Percentiles rank a stretch among this genome's conserved stretches.
Conservation (phyloP, 768 basidiomycete genomes). For the Daedaleopsis nitida region DNA sequence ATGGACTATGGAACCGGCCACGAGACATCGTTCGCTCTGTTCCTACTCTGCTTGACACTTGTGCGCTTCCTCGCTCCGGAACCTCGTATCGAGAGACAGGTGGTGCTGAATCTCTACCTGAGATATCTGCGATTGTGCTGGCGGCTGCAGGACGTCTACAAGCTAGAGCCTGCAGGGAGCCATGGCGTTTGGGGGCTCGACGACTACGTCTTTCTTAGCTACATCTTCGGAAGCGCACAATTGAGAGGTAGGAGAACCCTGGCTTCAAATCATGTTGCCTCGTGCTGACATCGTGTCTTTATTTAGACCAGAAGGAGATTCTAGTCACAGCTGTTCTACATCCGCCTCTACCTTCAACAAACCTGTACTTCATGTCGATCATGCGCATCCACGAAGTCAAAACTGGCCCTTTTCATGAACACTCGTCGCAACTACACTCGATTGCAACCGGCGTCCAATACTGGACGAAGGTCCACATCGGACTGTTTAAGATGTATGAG, state of each 20-base stretch:
- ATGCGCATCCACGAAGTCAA: slow-evolving; percentile 81
- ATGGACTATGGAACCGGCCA: slow-evolving; percentile 98
- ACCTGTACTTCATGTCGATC: slow-evolving; percentile 81
- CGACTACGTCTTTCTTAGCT: slow-evolving; percentile 87
- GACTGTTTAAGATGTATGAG: slow-evolving; percentile 96
- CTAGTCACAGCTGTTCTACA: slow-evolving; percentile 67
- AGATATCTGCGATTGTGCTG: slow-evolving; percentile 84
- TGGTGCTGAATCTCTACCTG: slow-evolving; percentile 64
- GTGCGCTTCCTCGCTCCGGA: slow-evolving; percentile 62
- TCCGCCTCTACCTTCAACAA: slow-evolving; percentile 60
- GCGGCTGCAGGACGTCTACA: slow-evolving; percentile 85
- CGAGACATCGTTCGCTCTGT: slow-evolving; percentile 84
- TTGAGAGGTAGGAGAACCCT: slow-evolving; percentile 61
- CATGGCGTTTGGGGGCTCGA: slow-evolving; percentile 99
- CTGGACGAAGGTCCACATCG: slow-evolving; percentile 89
- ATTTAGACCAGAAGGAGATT: slow-evolving; percentile 60
- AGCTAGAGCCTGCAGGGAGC: slow-evolving; percentile 93
- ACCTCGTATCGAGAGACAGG: slow-evolving; percentile 59
- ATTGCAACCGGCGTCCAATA: slow-evolving; percentile 87
- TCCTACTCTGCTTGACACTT: slow-evolving; percentile 73
- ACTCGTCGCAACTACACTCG: slow-evolving; percentile 85
- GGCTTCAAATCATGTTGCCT: not conserved
- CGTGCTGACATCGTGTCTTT: not conserved
- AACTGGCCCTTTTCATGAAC: slow-evolving; percentile 86
- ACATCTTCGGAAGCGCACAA: slow-evolving; percentile 90